Evolutionary conservation across 2,329 filamentous ascomycete species (phyloP), one percentile per base, ranked within the genome.

Genomic region (Colletotrichum sp.): DNA sequence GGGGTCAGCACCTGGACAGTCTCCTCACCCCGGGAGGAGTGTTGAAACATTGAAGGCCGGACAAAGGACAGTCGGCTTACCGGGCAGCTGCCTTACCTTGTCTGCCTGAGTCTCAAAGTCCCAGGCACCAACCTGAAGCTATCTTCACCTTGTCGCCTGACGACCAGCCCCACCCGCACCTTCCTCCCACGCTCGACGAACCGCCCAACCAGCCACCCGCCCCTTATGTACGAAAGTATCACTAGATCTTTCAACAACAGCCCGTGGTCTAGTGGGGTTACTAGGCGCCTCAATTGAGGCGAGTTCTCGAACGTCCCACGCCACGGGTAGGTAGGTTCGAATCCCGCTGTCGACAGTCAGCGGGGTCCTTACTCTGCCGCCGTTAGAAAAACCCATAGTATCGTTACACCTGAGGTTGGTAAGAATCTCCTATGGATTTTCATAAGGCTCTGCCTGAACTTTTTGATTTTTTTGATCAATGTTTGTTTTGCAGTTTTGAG

Each of bases 401-500:
- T 72, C 52, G 55, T 61, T 72, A 70, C 66, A 64, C 71, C 71
- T 64, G 71, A 64, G 66, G 66, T 67, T 57, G 71, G 71, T 70
- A 73, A 70, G 30, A 70, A 58, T 57, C 38, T 70, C 71, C 64
- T 61, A 8, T 32, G 66, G 21, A 16, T 58, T 74, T 74, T 65
- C 58, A 65, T 58, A 57, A 26, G 21, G 43, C 36, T 60, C 32
- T 24, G 30, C 24, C 34, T 48, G 48, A 60, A 52, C 58, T 74
- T 60, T 74, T 71, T 58, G 10, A 10, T 3, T 32, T 69, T 69
- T 61, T 69, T 61, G 26, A 10, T 24, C n/a, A 10, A 15, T 48
- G 21, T 16, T 15, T n/a, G 24, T 26, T 28, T 24, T 52, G 24
- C 43, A n/a, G 3, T 21, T 48, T 43, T n/a, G 9, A 5, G 38